A percentile compares a stretch with the other conserved stretches of the same genome.
Conservation (phyloP, 2,329 filamentous ascomycete species). For the Fusarium oligoseptatum region DNA sequence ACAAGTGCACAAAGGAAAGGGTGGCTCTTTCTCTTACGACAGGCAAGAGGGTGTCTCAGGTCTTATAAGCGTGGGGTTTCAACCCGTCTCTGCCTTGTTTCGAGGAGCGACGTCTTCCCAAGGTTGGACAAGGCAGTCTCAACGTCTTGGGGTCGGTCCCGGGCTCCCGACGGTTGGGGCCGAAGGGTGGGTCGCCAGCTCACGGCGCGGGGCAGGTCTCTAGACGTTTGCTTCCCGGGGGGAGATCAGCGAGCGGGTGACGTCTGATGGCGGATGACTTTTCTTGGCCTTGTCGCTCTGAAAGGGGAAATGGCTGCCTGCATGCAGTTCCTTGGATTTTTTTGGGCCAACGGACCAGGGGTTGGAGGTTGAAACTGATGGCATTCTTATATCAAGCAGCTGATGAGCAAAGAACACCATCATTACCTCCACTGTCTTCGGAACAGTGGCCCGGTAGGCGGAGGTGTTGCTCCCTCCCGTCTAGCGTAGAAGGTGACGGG, state of each 20-base stretch:
- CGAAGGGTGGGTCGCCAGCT: slow-evolving; percentile 36
- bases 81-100: slow-evolving; percentile 19
- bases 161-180: slow-evolving; percentile 26
- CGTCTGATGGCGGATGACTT: slow-evolving; percentile 17
- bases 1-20: slow-evolving; percentile 19
- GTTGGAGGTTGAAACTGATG: not conserved
- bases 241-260: slow-evolving; percentile 23
- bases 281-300: not conserved
- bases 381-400: slow-evolving; percentile 16
- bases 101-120: slow-evolving; percentile 11
- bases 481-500: slow-evolving; percentile 6
- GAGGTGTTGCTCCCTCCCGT: slow-evolving; percentile 12
- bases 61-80: slow-evolving; percentile 3
- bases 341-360: not conserved
- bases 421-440: slow-evolving; percentile 14
- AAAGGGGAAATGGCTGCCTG: not conserved
- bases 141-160: not conserved
- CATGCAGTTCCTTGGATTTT: not conserved
- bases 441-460: not conserved
- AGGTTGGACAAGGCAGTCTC: slow-evolving; percentile 13
- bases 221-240: slow-evolving; percentile 24
- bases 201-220: slow-evolving; percentile 22
- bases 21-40: not conserved
- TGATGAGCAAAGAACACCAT: slow-evolving; percentile 21
- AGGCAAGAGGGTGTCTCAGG: not conserved